Base-by-base conservation (phyloP, 371 early-diverging fungal genomes). In the Zopfochytrium polystomum region DNA sequence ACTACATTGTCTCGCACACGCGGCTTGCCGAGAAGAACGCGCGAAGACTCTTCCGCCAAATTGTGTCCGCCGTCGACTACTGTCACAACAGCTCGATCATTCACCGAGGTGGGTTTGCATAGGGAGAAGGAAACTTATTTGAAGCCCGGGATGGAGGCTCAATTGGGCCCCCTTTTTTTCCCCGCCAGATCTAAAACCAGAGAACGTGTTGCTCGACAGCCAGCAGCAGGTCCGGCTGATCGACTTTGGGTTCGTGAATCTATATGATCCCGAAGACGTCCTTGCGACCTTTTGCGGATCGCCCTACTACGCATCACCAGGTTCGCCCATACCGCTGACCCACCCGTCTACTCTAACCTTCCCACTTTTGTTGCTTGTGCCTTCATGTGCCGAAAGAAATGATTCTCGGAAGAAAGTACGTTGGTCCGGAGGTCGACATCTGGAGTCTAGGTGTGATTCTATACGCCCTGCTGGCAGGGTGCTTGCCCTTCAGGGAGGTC, bases 211-310 rank as follows among this genome's bases (percentile, higher is more conserved):
- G 56, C 74, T 99, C 71, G 92, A 93, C 68, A 81, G 87, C 22
- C 84, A 91, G 50, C 86, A 85, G 34, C 91, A 91, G 66, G 85
- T 95, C 58, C 94, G 93, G 57, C 91, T 99, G 18, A 94, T 95
- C 52, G 99, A 98, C 75, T 98, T 94, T 79, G 99, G 97, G 4
- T 93, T 98, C 71, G 90, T 90, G 44, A 96, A 93, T 70, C 82
- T 91, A 22, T 92, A 87, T 68, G 85, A 90, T 53, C 84, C 82
- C 59, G 84, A 91, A 50, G 82, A 88, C 50, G 79, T 88, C 49
- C 74, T 96, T 45, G 86, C 85, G 43, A 98, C 97, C 1, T 97
- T 93, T 71, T 98, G 97, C 62, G 97, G 96, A 0, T 90, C 89
- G 47, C 77, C 83, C 2, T 83, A 78, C 60, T 84, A 82, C 72